Conservation (phyloP, 1,284 basidiomycete genomes). For the Takashimella tepidaria region DNA sequence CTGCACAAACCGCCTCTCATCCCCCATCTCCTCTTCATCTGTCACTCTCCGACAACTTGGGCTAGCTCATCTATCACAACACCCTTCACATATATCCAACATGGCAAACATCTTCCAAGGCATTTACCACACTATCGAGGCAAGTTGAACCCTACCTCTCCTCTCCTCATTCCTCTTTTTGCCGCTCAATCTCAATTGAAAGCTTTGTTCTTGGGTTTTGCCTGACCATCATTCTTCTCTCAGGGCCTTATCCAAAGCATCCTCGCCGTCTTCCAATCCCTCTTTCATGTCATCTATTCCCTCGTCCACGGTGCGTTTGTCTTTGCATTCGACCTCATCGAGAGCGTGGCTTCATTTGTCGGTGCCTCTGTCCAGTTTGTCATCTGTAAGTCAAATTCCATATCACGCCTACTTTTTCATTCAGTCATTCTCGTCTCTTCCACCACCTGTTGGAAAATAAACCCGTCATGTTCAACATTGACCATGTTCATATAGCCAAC, state of each 20-base stretch:
- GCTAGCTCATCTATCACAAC: background rate
- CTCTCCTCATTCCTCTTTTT: background rate
- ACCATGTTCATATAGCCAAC: slow-evolving; percentile 31
- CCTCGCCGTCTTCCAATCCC: slow-evolving; percentile 22
- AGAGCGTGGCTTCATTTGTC: slow-evolving; percentile 30
- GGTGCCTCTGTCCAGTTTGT: slow-evolving; percentile 36
- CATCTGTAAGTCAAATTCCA: slow-evolving; percentile 23
- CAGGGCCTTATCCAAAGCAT: slow-evolving; percentile 31
- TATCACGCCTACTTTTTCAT: background rate
- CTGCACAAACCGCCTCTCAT: background rate
- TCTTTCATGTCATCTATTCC: slow-evolving; percentile 28
- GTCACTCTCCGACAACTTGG: too few relatives aligned
- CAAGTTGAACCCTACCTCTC: slow-evolving; percentile 8
- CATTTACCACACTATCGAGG: slow-evolving; percentile 28
- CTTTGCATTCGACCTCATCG: slow-evolving; percentile 25
- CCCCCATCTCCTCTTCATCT: background rate
- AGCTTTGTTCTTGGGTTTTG: too few relatives aligned
- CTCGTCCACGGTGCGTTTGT: slow-evolving; percentile 26
- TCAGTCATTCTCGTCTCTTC: background rate
- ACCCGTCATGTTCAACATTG: too few relatives aligned
- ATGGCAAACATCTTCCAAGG: slow-evolving; percentile 35
- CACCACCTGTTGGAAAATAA: background rate
- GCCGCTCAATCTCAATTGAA: too few relatives aligned
- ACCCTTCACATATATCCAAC: slow-evolving; percentile 4
- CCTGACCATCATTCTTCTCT: too few relatives aligned